These are phyloP conservation scores for Yamadazyma phyllophila DNA, from an alignment of 805 yeast species.

Conservation along the genomic window DNA sequence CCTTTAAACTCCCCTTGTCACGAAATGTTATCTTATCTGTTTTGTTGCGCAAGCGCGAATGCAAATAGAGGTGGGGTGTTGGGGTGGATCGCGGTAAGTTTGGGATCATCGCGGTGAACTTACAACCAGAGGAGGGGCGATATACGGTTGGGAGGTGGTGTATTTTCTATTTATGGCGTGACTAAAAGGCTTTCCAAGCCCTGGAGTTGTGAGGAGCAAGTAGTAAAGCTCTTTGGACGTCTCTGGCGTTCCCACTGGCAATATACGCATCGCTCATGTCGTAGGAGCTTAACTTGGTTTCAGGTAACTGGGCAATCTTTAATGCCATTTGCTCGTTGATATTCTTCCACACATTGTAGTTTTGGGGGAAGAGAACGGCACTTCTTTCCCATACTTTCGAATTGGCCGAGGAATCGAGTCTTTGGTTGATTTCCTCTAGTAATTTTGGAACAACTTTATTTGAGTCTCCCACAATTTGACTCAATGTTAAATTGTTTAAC, in stretches of 20 bases:
- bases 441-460: constrained; percentile 58
- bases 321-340: constrained; percentile 56
- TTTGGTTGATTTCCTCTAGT: constrained; percentile 48
- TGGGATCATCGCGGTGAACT: background rate
- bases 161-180: background rate
- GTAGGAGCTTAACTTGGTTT: constrained; percentile 47
- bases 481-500: constrained; percentile 48
- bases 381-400: constrained; percentile 59
- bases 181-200: constrained; percentile 2
- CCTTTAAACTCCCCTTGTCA: background rate
- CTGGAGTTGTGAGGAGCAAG: constrained; percentile 6
- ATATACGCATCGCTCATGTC: constrained; percentile 54
- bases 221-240: constrained; percentile 66
- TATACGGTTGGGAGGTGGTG: too few relatives aligned
- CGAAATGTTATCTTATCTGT: constrained; percentile 6
- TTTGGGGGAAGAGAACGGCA: constrained; percentile 73
- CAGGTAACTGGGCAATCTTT: constrained; percentile 52
- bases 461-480: constrained; percentile 48
- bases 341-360: constrained; percentile 65
- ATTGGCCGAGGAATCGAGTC: constrained; percentile 24
- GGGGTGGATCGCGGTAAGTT: background rate
- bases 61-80: background rate
- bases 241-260: constrained; percentile 46
- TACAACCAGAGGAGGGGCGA: too few relatives aligned
- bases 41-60: constrained; percentile 5